Conservation (phyloP, 768 basidiomycete species). For the Leucogyrophana mollusca region DNA sequence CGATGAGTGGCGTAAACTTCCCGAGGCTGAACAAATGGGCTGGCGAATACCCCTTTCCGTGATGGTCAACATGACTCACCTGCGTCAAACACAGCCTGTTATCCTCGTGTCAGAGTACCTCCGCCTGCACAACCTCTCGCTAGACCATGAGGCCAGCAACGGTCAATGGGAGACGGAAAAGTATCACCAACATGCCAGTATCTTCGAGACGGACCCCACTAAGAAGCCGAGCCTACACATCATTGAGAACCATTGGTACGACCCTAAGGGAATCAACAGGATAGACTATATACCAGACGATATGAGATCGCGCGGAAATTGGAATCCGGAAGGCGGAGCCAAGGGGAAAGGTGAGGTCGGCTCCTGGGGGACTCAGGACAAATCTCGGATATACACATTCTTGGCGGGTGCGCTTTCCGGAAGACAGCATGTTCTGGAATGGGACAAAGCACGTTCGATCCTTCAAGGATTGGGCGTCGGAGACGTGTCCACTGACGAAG, state of each 20-base stretch:
- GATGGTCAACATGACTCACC: conserved; percentile 34
- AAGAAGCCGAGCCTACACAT: conserved; percentile 19
- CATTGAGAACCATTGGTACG: conserved; percentile 32
- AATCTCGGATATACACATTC: conserved; percentile 1
- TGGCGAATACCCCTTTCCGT: conserved; percentile 20
- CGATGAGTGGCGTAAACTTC: conserved; percentile 31
- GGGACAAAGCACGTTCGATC: conserved; percentile 8
- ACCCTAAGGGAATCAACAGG: conserved; percentile 22
- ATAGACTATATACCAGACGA: conserved; percentile 26
- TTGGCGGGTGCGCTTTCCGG: conserved; percentile 6
- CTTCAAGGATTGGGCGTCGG: neutral
- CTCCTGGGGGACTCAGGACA: conserved; percentile 5
- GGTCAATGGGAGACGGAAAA: conserved; percentile 27
- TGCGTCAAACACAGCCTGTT: conserved; percentile 26
- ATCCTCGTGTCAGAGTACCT: conserved; percentile 33
- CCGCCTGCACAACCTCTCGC: conserved; percentile 25
- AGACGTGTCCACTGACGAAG: conserved; percentile 16
- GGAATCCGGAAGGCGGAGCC: conserved; percentile 1
- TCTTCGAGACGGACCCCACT: conserved; percentile 13
- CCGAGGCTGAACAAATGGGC: conserved; percentile 18
- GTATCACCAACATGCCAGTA: conserved; percentile 21
- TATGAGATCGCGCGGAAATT: conserved; percentile 14
- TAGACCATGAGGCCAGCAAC: conserved; percentile 24
- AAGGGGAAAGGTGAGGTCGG: conserved; percentile 2
- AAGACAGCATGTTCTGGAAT: conserved; percentile 7